Evolutionary conservation across 2,329 filamentous ascomycete genomes (phyloP), one percentile per base, ranked within the genome.

Genomic region (Monilinia fructicola): DNA sequence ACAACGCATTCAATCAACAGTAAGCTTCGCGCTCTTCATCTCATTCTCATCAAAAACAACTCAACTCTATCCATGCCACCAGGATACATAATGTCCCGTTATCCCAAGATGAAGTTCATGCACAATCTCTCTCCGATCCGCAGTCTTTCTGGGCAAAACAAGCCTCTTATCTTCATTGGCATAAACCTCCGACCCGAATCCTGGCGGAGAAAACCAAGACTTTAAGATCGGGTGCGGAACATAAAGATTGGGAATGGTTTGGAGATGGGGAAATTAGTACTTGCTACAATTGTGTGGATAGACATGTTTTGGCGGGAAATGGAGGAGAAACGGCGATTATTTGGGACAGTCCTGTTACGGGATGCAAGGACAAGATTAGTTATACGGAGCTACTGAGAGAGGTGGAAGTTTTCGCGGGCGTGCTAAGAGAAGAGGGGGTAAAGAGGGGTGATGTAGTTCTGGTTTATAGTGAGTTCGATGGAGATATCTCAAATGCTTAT

Each of bases 191-290:
- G 10, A 84, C 84, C 16, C 81, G 83, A 0, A 84, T 86, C 0
- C 83, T 96, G 28, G 79, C 80, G 3, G 81, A 79, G 50, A 84
- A 82, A 26, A 86, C 83, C 58, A 93, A 91, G 78, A 85, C 81
- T 10, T 81, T 95, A 4, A 78, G 81, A 64, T 84, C 79, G 70
- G 88, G 87, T 66, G 78, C 82, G n/a, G 80, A 81, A 21, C 88
- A 96, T 75, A 83, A 87, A 53, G 87, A 90, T 75, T 97, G 93
- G 93, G 85, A 87, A 69, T 98, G 94, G 94, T 97, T 96, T 72
- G 86, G 91, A 0, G 91, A 87, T 69, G 94, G 93, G 69, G 88
- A 95, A 79, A 91, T 98, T 72, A 95, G 90, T 50, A 97, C 92
- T 0, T 92, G 90, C 72, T 96, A 92, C 81, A 98, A 97, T 77